These are phyloP conservation scores for Podaxis carcinomalis DNA, from an alignment of 768 basidiomycete genomes.

Conservation along the genomic window DNA sequence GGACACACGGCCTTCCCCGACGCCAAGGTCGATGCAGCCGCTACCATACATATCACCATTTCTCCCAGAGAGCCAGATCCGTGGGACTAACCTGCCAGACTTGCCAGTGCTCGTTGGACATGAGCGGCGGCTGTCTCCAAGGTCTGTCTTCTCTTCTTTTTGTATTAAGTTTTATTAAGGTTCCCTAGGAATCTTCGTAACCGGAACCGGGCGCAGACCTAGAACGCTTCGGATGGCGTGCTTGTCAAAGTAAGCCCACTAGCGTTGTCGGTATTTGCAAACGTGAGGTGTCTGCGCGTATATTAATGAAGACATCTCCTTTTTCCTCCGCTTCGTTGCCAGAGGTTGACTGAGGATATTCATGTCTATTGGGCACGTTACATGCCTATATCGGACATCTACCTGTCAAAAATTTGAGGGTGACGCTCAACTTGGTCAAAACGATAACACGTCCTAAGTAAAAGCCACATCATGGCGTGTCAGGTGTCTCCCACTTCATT, in stretches of 20 bases:
- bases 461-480: background rate
- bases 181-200: slow-evolving; percentile 5
- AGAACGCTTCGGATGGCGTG: background rate
- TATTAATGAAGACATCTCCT: slow-evolving; percentile 4
- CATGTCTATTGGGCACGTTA: background rate
- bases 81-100: background rate
- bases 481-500: background rate
- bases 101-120: background rate
- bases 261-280: slow-evolving; percentile 1
- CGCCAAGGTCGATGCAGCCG: slow-evolving; percentile 4
- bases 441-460: background rate
- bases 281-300: background rate
- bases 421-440: background rate
- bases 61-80: background rate
- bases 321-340: background rate
- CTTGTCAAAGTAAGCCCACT: background rate
- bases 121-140: background rate
- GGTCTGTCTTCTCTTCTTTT: background rate
- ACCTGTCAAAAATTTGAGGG: background rate
- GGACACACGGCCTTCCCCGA: slow-evolving; percentile 21
- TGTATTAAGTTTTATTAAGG: background rate
- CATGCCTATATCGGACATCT: slow-evolving; percentile 2
- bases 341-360: background rate
- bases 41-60: slow-evolving; percentile 9
- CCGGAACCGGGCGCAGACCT: background rate